Conservation (phyloP, 768 basidiomycete species). For the Hysterangium stoloniferum region DNA sequence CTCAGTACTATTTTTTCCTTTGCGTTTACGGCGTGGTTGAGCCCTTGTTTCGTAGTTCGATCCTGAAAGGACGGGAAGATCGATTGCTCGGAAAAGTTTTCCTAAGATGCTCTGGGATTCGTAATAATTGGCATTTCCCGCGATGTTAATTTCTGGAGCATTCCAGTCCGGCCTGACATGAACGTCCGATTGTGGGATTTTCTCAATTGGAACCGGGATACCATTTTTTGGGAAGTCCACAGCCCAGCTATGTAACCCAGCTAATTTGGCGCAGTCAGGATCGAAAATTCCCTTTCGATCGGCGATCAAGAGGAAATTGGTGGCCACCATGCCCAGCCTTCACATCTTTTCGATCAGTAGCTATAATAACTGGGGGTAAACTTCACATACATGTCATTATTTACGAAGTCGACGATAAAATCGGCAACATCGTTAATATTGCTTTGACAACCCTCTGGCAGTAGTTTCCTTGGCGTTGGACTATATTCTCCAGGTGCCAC, state of each 20-base stretch:
- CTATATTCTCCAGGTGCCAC: slow-evolving; percentile 40
- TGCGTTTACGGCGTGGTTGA: slow-evolving; percentile 18
- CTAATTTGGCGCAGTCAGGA: slow-evolving; percentile 42
- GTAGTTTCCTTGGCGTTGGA: slow-evolving; percentile 36
- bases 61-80: slow-evolving; percentile 34
- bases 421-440: slow-evolving; percentile 60
- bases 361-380: background rate
- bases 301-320: slow-evolving; percentile 57
- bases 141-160: slow-evolving; percentile 45
- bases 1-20: slow-evolving; percentile 17
- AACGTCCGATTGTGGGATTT: slow-evolving; percentile 38
- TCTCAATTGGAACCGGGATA: slow-evolving; percentile 30
- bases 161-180: slow-evolving; percentile 52
- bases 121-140: slow-evolving; percentile 35
- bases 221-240: slow-evolving; percentile 63
- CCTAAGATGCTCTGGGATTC: slow-evolving; percentile 50
- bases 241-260: slow-evolving; percentile 53
- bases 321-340: slow-evolving; percentile 56
- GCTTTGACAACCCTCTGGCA: slow-evolving; percentile 40
- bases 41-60: slow-evolving; percentile 16
- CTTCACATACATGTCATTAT: slow-evolving; percentile 42
- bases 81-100: slow-evolving; percentile 50
- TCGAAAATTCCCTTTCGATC: slow-evolving; percentile 53
- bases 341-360: slow-evolving; percentile 28
- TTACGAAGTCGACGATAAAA: slow-evolving; percentile 64